Conservation (phyloP, 768 basidiomycete genomes). For the Suillus sp. region DNA sequence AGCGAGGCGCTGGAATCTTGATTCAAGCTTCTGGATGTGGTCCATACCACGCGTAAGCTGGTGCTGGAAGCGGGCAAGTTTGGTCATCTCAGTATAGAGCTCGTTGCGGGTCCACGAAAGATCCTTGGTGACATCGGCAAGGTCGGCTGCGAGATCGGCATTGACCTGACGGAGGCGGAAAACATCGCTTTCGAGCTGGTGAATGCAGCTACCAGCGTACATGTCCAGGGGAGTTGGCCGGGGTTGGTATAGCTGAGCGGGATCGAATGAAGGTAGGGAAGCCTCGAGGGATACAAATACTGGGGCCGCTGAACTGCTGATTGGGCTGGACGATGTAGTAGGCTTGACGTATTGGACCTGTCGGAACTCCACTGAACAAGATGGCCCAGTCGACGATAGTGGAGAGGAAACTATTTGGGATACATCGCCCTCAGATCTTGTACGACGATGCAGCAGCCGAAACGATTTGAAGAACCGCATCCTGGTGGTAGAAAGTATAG, state of each 20-base stretch:
- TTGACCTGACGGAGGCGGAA: constrained; percentile 19
- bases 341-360: background rate
- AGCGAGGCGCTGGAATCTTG: constrained; percentile 26
- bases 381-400: constrained; percentile 2
- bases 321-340: background rate
- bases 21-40: constrained; percentile 31
- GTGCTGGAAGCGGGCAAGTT: constrained; percentile 29
- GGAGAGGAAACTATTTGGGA: constrained; percentile 19
- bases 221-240: constrained; percentile 11
- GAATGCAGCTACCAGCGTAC: constrained; percentile 12
- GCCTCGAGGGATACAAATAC: constrained; percentile 26
- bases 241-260: constrained; percentile 25
- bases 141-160: constrained; percentile 28
- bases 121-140: constrained; percentile 29
- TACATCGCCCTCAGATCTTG: constrained; percentile 48
- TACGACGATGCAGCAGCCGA: constrained; percentile 47
- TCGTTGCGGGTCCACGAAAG: constrained; percentile 31
- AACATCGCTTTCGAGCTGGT: constrained; percentile 6
- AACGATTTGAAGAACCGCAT: constrained; percentile 52
- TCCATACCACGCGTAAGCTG: constrained; percentile 24
- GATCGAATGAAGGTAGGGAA: constrained; percentile 30
- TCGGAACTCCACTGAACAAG: background rate
- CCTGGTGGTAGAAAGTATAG: constrained; percentile 5
- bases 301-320: constrained; percentile 17
- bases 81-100: constrained; percentile 33